Evolutionary conservation across 2,329 filamentous ascomycete species (phyloP), one percentile per base, ranked within the genome.

Genomic region (Furcasterigmium furcatum): DNA sequence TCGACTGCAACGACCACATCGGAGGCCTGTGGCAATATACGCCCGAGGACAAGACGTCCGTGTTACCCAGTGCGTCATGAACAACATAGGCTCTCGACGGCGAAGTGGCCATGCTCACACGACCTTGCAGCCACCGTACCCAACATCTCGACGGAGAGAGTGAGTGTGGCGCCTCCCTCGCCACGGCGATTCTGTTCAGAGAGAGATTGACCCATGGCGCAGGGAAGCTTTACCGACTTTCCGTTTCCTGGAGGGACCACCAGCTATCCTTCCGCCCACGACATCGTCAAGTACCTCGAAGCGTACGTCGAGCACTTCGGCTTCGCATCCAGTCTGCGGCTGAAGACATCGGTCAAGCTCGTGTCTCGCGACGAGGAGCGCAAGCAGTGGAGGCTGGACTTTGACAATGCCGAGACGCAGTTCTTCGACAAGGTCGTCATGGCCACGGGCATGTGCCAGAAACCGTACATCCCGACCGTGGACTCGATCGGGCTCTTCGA

Each of bases 221-320:
- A 49, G 46, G 25, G 25, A 10, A 24, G 45, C 9, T 47, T 43
- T 18, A 51, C 50, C 2, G 52, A 54, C 43, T 54, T 48, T 42
- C 67, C 68, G 1, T 67, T 72, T 47, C 61, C 67, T 8, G 68
- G 52, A 54, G 58, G 59, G 43, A 16, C 41, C 41, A 16, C 55
- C 2, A 54, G 55, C 1, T 57, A 55, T 42, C 43, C 62, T 46
- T 47, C 45, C 2, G 55, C 56, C 14, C 16, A 21, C 2, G 38
- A 64, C 3, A 59, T 64, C 27, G 62, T 67, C 34, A 57, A 65
- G 41, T 73, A 66, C 47, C 58, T 72, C 52, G 61, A 72, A 45
- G 55, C 51, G 9, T 74, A 71, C 45, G 65, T 66, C n/a, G 56
- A 58, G 7, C 59, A 68, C 30, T 71, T 70, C 38, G 56, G 61